Percentiles rank a stretch among this genome's conserved stretches.
Evolutionary conservation across 2,329 filamentous ascomycete genomes (phyloP).

Genomic region (Phialophora tarda): DNA sequence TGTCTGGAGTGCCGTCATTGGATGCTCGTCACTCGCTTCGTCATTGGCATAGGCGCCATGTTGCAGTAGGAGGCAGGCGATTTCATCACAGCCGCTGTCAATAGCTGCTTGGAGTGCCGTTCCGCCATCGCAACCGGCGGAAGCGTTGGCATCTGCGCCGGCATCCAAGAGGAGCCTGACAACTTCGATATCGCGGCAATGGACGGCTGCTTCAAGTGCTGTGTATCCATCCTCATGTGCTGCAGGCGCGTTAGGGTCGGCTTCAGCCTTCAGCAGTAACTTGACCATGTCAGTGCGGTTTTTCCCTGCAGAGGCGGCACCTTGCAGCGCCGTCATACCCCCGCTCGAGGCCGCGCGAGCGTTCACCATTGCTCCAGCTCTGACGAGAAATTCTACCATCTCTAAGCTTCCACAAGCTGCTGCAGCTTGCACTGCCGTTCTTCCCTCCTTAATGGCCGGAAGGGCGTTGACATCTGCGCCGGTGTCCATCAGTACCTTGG

Average conservation of each 20-base stretch:
- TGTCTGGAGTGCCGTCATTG: not conserved
- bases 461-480: slow-evolving; percentile 6
- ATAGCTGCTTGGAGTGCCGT: slow-evolving; percentile 8
- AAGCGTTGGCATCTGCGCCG: slow-evolving; percentile 4
- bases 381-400: not conserved
- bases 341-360: not conserved
- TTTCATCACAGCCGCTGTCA: not conserved
- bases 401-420: not conserved
- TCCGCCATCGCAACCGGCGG: not conserved
- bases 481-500: not conserved
- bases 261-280: not conserved
- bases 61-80: not conserved
- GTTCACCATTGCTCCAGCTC: slow-evolving; percentile 1
- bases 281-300: not conserved
- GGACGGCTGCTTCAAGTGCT: slow-evolving; percentile 1
- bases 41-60: not conserved
- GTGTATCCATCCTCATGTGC: not conserved
- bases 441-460: not conserved
- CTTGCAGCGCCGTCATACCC: not conserved
- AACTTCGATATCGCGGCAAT: not conserved
- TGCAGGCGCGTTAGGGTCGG: not conserved
- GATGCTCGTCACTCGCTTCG: not conserved
- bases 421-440: not conserved
- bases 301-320: not conserved
- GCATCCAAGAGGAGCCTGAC: slow-evolving; percentile 3